phyloP scores from a whole-genome alignment of 1,139 yeast species.

The Saccharomyces pastorianus region DNA sequence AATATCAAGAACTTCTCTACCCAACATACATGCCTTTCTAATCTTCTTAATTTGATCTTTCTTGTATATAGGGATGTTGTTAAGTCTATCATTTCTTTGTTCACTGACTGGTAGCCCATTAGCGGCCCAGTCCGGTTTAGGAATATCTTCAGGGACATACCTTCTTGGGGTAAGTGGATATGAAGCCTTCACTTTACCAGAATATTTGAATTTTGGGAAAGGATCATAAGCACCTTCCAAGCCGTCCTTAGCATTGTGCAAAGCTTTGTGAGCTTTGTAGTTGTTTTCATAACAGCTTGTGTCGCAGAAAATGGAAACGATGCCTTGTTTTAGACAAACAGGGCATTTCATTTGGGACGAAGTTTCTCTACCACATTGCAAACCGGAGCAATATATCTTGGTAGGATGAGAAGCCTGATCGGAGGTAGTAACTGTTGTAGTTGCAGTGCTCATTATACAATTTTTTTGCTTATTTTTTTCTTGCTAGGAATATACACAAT shows the following conservation, averaged over 20 bases:
- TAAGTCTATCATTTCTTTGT: conserved; percentile 60
- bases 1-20: conserved; percentile 78
- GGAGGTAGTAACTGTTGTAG: not conserved
- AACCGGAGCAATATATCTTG: conserved; percentile 49
- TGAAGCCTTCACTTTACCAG: conserved; percentile 67
- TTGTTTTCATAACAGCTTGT: conserved; percentile 76
- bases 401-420: not conserved
- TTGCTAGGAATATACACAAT: not conserved
- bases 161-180: conserved; percentile 78
- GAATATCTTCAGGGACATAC: conserved; percentile 61
- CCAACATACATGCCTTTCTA: conserved; percentile 64
- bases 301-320: conserved; percentile 63
- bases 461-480: conserved; percentile 5
- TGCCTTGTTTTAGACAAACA: conserved; percentile 68
- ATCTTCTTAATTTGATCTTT: conserved; percentile 65
- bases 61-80: conserved; percentile 53
- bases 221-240: conserved; percentile 58
- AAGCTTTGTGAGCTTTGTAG: conserved; percentile 53
- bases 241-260: conserved; percentile 38
- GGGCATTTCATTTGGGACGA: conserved; percentile 81
- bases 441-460: conserved; percentile 2
- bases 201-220: conserved; percentile 65
- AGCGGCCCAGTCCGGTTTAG: conserved; percentile 74
- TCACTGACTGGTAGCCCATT: conserved; percentile 78
- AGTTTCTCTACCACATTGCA: conserved; percentile 78